Base-by-base conservation (phyloP, 2,329 filamentous ascomycete species). In the Sclerotinia glacialis region DNA sequence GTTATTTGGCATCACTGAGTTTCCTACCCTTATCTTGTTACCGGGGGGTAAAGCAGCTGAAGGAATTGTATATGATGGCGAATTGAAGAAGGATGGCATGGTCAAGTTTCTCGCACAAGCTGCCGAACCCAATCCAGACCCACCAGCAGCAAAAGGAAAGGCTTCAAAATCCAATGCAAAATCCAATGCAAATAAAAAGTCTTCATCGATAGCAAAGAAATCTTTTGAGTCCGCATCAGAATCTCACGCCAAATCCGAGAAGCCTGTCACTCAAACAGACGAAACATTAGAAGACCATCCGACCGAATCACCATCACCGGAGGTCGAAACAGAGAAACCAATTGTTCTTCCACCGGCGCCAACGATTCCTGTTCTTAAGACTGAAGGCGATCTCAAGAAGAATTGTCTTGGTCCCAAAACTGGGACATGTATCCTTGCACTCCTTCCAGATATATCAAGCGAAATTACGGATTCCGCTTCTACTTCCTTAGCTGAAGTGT, bases 21-120 rank as follows among this genome's bases (percentile, higher is more conserved):
- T 92, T 76, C 96, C 95, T 0, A 88, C 89, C 0, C 80, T 99
- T 53, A 81, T 97, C 3, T 85, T 98, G 21, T 78, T 99, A 6
- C 90, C 92, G 0, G 89, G 87, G 34, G 87, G 86, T 28, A 83
- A 73, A 58, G 83, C 86, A 59, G 82, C 88, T 61, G 86, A 92
- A 26, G 83, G 86, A 3, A 81, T 95, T 65, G 80, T 88, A 53
- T 96, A 96, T 76, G 82, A 90, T 37, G 94, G 93, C 52, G 90
- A 95, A 71, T 80, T 97, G 76, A 95, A 93, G 78, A 97, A 96
- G 80, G 86, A 89, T 23, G 84, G 85, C 44, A 89, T 99, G 78
- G 82, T 93, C 67, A 82, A 88, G 50, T 99, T 98, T 80, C 83
- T 99, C 53, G 90, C 89, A 2, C 89, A 96, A 78, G 87, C 84